Evolutionary conservation across 345 rosid genomes (phyloP), one percentile per base, ranked within the genome.

Genomic region (Laguncularia racemosa): DNA sequence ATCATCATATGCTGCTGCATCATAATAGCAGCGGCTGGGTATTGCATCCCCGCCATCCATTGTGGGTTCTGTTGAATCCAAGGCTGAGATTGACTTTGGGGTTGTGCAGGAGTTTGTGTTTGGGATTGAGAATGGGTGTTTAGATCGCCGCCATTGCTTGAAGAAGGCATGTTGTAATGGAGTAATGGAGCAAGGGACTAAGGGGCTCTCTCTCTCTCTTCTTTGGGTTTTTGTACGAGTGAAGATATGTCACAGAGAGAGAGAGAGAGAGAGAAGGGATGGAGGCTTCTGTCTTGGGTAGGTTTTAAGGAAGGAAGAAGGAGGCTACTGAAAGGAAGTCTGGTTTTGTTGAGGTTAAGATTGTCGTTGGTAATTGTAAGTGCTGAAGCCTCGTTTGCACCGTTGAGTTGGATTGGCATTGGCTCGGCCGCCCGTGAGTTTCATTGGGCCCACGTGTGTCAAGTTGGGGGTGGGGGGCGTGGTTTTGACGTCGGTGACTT

Each of bases 1-100:
- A 90, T 84, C 97, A 89, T 81, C 86, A 86, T 83, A 76, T 90
- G 97, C 67, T 86, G 95, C 69, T 86, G 97, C 95, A 84, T 84
- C 97, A 89, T 90, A 64, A 71, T 81, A 13, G 92, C 88, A 3
- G 95, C 90, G 38, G 88, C 82, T 12, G 97, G 97, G 55, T 90
- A 86, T 65, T 89, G 95, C 91, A 81, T 75, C 48, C 81, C 77
- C 13, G 78, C 85, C 87, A 80, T 77, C 89, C 83, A 78, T 51
- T 73, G 83, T 64, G 54, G 85, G 40, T 7, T 33, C 65, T 62
- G 81, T 56, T 67, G 85, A 20, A 16, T 67, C 21, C 26, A 71
- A n/a, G 26, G 70, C 38, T 69, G 71, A 44, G 60, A 71, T 19
- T 62, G 83, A 33, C 43, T 77, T 12, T 67, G 77, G 45, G 53